phyloP scores from a whole-genome alignment of 768 basidiomycete genomes.

The Podaxis rugospora region DNA sequence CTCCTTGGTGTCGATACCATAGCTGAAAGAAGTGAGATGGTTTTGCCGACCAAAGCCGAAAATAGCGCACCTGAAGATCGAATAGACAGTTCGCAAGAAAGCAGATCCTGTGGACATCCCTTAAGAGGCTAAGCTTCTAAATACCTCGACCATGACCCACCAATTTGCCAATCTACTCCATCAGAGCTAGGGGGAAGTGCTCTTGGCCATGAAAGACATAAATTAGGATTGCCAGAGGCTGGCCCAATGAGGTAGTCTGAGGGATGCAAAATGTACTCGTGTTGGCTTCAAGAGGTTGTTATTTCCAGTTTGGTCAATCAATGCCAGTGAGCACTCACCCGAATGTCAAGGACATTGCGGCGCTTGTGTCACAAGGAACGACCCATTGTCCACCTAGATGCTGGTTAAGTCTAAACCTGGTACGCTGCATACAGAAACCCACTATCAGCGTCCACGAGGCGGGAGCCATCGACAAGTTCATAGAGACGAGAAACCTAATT shows the following conservation, averaged over 20 bases:
- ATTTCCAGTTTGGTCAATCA: background rate
- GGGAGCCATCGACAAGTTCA: slow-evolving; percentile 52
- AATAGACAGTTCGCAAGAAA: slow-evolving; percentile 74
- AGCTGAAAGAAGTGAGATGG: slow-evolving; percentile 36
- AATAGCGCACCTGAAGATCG: slow-evolving; percentile 60
- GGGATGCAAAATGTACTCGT: slow-evolving; percentile 61
- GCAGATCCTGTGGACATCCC: slow-evolving; percentile 40
- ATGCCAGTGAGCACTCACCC: slow-evolving; percentile 39
- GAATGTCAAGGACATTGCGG: slow-evolving; percentile 62
- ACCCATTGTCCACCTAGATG: slow-evolving; percentile 64
- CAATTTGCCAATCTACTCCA: slow-evolving; percentile 83
- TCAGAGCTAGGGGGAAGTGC: slow-evolving; percentile 63
- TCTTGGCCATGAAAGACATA: slow-evolving; percentile 74
- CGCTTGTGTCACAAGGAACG: slow-evolving; percentile 61
- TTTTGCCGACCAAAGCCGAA: background rate
- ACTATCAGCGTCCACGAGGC: slow-evolving; percentile 63
- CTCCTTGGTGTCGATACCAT: slow-evolving; percentile 70
- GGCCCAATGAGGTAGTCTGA: slow-evolving; percentile 78
- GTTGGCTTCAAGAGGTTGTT: slow-evolving; percentile 25
- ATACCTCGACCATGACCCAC: slow-evolving; percentile 28
- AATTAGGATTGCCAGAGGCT: slow-evolving; percentile 52
- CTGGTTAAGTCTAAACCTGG: background rate
- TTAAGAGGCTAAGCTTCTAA: background rate
- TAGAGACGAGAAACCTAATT: slow-evolving; percentile 64
- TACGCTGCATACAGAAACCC: background rate